Base-by-base conservation (phyloP, 179 eudicot genomes). In the Silene coronaria region DNA sequence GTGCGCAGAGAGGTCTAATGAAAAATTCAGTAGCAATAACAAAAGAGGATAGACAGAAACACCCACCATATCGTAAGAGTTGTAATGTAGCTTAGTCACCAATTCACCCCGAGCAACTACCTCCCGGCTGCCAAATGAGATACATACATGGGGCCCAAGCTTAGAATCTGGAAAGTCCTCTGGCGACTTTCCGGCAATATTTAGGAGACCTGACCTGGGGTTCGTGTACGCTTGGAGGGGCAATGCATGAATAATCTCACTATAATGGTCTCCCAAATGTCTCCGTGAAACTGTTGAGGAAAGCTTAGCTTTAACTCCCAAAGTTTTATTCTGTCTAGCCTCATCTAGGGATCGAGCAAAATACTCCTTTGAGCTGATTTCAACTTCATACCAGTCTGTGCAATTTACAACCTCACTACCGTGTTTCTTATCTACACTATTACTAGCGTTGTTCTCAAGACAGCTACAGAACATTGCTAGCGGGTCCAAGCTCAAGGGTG, bases 351-450 rank as follows among this genome's bases (percentile, higher is more conserved):
- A 86, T 45, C 88, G 87, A 74, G 82, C 81, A 66, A 91, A 89
- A 36, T 80, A 86, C 77, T 89, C 86, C 78, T 77, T 88, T 46
- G 73, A 75, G 70, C 87, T 80, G 63, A 89, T 78, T 81, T 95
- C 96, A 71, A 92, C 86, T 89, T 95, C 92, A 77, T 87, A 95
- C 89, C 93, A 92, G 81, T 89, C 96, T 78, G 82, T 80, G 80
- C 86, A 84, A 67, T 75, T 79, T 78, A 80, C 81, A 75, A 59
- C 77, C 76, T 82, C 84, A 67, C 60, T 57, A 14, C 77, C 76
- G 77, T 73, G 82, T 24, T 81, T 82, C 8, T 61, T 73, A 71
- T 73, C 82, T 80, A 69, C 79, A 77, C 87, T 67, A 63, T 73
- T 82, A 55, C 79, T 72, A 65, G 75, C 60, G 60, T 68, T 76